Base-by-base conservation (phyloP, 495 filamentous ascomycete genomes). In the Articulospora tetracladia region DNA sequence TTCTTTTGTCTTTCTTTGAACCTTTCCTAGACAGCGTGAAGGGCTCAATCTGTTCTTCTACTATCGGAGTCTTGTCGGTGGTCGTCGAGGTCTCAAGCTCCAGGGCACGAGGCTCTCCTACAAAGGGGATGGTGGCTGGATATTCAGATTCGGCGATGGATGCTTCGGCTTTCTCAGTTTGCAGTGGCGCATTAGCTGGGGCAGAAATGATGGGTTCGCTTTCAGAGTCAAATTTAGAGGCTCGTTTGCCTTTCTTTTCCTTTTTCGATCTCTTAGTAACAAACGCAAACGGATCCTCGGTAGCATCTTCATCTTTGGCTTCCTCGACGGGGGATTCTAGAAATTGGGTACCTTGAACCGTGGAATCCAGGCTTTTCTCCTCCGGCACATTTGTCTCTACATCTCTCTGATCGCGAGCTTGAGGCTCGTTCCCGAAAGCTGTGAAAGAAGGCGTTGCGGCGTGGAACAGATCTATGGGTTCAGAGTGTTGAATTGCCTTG, bases 1-100 rank as follows among this genome's bases (percentile, higher is more conserved):
- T 68, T 57, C 69, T 67, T 63, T 67, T 72, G 28, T 66, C 62
- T 51, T 66, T 61, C 57, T 63, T 65, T 25, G 54, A 66, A 58
- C 39, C 20, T 41, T 64, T 66, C 25, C 53, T 63, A 41, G 62
- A 66, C 46, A 69, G 36, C 20, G 51, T 58, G 58, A 60, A 62
- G 4, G n/a, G 59, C 32, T 49, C 65, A 48, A 57, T 26, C 23
- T 48, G 30, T 46, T 64, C 61, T 3, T 53, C 56, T 30, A 51
- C 46, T 7, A 6, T n/a, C 25, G 41, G 23, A 24, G 23, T n/a
- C 10, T 53, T 48, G 15, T 57, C 48, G 4, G 32, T 47, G n/a
- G 53, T 3, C 1, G 28, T 13, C 1, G 19, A 3, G 7, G 20
- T 17, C 13, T 32, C 50, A 2, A 24, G 23, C 23, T 52, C 26